These are phyloP conservation scores for Chrysochromulina tobinii DNA, from an alignment of 78 protist genomes.

Conservation along the genomic window DNA sequence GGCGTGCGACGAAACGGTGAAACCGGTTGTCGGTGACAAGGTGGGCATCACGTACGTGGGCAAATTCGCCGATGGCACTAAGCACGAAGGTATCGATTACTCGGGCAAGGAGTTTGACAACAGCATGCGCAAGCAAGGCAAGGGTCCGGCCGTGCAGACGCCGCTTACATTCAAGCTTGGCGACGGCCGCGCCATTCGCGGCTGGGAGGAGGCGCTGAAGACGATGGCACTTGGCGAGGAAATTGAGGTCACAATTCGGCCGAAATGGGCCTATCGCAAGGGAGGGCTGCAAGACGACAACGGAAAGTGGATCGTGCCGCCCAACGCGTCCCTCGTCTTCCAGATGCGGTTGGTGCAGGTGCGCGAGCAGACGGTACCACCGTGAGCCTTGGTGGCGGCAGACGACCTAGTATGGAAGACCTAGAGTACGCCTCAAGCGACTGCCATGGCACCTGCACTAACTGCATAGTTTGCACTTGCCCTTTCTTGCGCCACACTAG, in stretches of 20 bases:
- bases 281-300: neutral
- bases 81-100: neutral
- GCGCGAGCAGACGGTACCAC: neutral
- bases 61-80: neutral
- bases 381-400: too few species aligned
- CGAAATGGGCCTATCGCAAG: slow-evolving; percentile 18
- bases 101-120: slow-evolving; percentile 11
- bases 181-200: neutral
- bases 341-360: neutral
- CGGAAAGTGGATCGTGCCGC: neutral
- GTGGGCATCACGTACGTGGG: neutral
- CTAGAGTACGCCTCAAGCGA: too few species aligned
- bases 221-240: neutral
- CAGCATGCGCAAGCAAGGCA: neutral
- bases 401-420: too few species aligned
- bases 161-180: neutral
- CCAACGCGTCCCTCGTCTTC: neutral
- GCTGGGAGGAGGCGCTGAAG: slow-evolving; percentile 12
- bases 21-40: neutral
- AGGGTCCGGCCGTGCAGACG: too few species aligned
- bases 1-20: neutral
- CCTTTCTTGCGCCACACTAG: too few species aligned
- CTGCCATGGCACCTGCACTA: too few species aligned
- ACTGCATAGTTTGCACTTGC: too few species aligned
- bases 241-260: neutral